Evolutionary conservation across 345 rosid genomes (phyloP).

Genomic region (Brassica napus): DNA sequence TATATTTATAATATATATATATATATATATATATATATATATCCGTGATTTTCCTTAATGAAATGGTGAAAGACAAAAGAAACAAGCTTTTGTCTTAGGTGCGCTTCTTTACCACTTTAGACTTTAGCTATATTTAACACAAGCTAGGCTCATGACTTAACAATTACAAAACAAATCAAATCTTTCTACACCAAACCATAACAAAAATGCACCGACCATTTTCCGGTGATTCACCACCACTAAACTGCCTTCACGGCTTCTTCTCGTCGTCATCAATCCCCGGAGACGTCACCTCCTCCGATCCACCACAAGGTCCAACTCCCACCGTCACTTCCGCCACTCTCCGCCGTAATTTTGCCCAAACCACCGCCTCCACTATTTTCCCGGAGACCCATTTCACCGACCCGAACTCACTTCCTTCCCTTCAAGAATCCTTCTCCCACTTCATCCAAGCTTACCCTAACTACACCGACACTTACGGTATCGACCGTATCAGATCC

Average conservation of each 20-base stretch:
- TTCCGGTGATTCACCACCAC: slow-evolving; percentile 46
- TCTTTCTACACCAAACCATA: background rate
- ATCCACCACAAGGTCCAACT: slow-evolving; percentile 39
- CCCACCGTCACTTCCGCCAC: slow-evolving; percentile 56
- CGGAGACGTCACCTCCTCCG: slow-evolving; percentile 32
- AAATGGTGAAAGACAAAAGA: background rate
- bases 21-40: background rate
- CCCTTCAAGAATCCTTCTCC: slow-evolving; percentile 57
- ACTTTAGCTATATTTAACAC: slow-evolving; percentile 23
- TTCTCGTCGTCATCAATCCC: slow-evolving; percentile 50
- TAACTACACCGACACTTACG: slow-evolving; percentile 53
- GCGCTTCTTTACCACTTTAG: slow-evolving; percentile 16
- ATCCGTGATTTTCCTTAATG: background rate
- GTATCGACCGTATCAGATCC: slow-evolving; percentile 63
- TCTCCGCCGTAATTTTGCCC: slow-evolving; percentile 64
- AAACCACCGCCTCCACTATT: slow-evolving; percentile 57
- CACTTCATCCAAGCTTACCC: slow-evolving; percentile 73
- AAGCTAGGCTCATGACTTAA: slow-evolving; percentile 9
- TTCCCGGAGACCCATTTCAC: slow-evolving; percentile 73
- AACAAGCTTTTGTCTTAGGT: slow-evolving; percentile 34
- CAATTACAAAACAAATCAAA: slow-evolving; percentile 2
- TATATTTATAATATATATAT: background rate
- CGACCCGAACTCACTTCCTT: slow-evolving; percentile 81
- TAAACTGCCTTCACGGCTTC: slow-evolving; percentile 62
- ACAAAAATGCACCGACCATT: slow-evolving; percentile 48